Base-by-base conservation (phyloP, 176 grass and related monocot species). In the Pontederia paniculata region DNA sequence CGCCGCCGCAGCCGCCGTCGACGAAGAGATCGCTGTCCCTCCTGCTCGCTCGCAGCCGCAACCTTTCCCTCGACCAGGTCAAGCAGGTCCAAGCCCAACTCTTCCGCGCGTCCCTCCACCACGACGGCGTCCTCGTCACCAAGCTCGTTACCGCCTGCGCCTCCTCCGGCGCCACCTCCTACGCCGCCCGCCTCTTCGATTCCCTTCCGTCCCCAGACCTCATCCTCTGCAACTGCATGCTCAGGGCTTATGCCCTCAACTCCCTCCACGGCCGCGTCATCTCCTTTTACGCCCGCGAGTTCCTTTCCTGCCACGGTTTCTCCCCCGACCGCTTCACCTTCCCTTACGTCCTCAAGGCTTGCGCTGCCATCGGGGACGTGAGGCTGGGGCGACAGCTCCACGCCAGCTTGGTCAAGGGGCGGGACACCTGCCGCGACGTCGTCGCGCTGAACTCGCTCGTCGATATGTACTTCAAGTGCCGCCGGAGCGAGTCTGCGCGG, bases 381-480 rank as follows among this genome's bases (percentile, higher is more conserved):
- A 17, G n/a, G 10, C 41, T 61, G 8, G 57, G 58, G 21, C 42
- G 31, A 11, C 58, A 61, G 12, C 14, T 61, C 58, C 58, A 61
- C 12, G 58, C 41, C 13, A 20, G 41, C 17, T 46, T 46, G 58
- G 41, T 61, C 7, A 61, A 61, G 19, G 17, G 18, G 16, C 37
- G 9, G 13, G 42, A 20, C 13, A 61, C 58, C 2, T 61, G 41
- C 42, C 16, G 10, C 42, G 17, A 61, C 12, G 58, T 62, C 10
- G 14, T 62, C 42, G 58, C 20, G 42, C 17, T 62, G 58, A 62
- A 62, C 21, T 45, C 58, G 10, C n/a, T 62, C 13, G 9, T 62
- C 37, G 31, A 62, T 16, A 62, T 62, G 58, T 62, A 62, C 58
- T 62, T 62, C 58, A 62, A 62, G 42, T 62, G 58, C 58, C 10